Percentiles rank a stretch among this genome's conserved stretches.
Evolutionary conservation across 371 early-diverging fungal genomes (phyloP).

Genomic region (Funneliformis caledonium): DNA sequence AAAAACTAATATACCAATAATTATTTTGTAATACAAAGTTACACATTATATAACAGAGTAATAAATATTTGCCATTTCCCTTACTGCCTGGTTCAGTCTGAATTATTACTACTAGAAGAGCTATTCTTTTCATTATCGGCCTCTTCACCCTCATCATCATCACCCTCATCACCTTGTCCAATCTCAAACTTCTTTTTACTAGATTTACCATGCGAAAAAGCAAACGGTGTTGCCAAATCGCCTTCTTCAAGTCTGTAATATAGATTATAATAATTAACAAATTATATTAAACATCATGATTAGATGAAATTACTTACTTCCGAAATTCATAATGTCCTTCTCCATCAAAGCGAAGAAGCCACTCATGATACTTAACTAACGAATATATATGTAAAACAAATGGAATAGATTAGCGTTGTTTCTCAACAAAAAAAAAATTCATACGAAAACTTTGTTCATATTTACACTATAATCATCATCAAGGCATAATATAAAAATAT

Average conservation of each 20-base stretch:
- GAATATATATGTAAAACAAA: constrained; percentile 45
- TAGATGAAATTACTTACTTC: constrained; percentile 46
- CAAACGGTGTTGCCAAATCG: constrained; percentile 57
- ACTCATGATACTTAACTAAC: constrained; percentile 77
- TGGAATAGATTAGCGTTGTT: neutral
- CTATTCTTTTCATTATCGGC: constrained; percentile 41
- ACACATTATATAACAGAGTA: neutral
- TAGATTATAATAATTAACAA: neutral
- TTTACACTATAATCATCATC: neutral
- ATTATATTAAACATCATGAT: neutral
- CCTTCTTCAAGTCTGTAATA: constrained; percentile 58
- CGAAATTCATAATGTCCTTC: constrained; percentile 83
- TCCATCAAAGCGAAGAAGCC: constrained; percentile 79
- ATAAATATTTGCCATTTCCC: neutral
- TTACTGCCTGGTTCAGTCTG: neutral
- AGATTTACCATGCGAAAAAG: constrained; percentile 56
- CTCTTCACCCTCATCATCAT: constrained; percentile 47
- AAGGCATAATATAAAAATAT: neutral
- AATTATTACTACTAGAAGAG: constrained; percentile 16
- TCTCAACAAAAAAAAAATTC: neutral
- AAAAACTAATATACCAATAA: neutral
- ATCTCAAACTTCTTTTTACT: constrained; percentile 40
- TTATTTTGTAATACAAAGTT: neutral
- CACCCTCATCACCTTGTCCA: constrained; percentile 42
- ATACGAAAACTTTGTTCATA: neutral